Percentiles rank a stretch among this genome's conserved stretches.
Evolutionary conservation across 352 stramenopile genomes (phyloP).

Genomic region (Phytophthora pini): DNA sequence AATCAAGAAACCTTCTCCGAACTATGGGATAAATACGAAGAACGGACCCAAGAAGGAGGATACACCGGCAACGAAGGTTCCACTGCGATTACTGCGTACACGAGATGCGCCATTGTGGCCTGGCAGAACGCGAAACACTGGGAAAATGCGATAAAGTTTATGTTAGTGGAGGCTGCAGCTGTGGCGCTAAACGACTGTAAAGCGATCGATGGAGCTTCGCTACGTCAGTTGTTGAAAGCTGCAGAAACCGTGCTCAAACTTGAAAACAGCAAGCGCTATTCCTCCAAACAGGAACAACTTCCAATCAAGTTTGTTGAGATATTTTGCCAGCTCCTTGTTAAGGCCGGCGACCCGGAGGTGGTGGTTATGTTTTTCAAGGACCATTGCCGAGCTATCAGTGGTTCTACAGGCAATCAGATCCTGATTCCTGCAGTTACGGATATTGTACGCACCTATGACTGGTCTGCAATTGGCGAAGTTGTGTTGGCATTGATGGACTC

Average conservation of each 20-base stretch:
- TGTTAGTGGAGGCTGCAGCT: constrained; percentile 6
- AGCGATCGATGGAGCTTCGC: neutral
- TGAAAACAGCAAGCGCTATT: neutral
- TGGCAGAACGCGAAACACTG: neutral
- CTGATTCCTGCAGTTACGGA: constrained; percentile 5
- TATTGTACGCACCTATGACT: constrained; percentile 18
- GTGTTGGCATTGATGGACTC: neutral
- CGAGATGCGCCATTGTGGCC: neutral
- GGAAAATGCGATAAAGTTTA: constrained; percentile 11
- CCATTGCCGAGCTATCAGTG: neutral
- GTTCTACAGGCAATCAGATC: constrained; percentile 7
- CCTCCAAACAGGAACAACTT: neutral
- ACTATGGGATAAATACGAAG: neutral
- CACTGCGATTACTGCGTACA: neutral
- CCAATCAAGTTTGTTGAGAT: constrained; percentile 9
- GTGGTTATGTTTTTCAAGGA: constrained; percentile 20
- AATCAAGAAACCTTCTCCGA: neutral
- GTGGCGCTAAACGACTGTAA: neutral
- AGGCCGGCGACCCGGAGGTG: constrained; percentile 8
- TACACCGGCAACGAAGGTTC: constrained; percentile 1
- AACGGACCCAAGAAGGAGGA: neutral
- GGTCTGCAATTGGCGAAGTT: constrained; percentile 12
- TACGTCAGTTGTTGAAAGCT: constrained; percentile 10
- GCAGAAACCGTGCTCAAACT: neutral
- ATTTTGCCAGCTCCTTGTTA: constrained; percentile 4